A percentile compares a stretch with the other conserved stretches of the same genome.
Conservation (phyloP, 2,329 filamentous ascomycete genomes). For the Fusarium cyanostomum region DNA sequence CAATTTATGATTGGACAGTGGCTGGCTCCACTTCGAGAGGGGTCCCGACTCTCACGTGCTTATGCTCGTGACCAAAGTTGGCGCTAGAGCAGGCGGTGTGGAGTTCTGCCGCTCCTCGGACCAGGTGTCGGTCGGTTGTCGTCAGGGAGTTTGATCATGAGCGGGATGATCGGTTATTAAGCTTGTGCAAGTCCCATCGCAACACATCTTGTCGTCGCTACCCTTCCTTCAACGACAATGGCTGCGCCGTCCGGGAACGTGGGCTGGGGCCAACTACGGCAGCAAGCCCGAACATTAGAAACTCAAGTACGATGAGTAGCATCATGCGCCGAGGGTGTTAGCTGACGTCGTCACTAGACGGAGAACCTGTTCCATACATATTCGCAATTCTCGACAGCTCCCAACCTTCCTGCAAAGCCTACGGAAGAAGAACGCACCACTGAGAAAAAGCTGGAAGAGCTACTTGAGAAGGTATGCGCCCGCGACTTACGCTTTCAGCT, state of each 20-base stretch:
- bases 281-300: constrained; percentile 89
- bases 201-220: constrained; percentile 17
- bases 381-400: constrained; percentile 85
- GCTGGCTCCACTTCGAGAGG: constrained; percentile 2
- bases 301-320: constrained; percentile 73
- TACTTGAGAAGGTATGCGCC: constrained; percentile 76
- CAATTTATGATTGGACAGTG: constrained; percentile 48
- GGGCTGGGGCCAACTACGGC: constrained; percentile 93
- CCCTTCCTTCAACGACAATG: constrained; percentile 51
- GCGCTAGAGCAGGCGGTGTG: constrained; percentile 42
- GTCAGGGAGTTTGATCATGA: constrained; percentile 38
- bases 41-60: constrained; percentile 38
- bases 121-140: constrained; percentile 36
- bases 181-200: constrained; percentile 23
- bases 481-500: not conserved
- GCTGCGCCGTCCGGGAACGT: constrained; percentile 61
- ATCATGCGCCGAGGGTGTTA: constrained; percentile 27
- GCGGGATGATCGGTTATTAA: constrained; percentile 21
- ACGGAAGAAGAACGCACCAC: constrained; percentile 84
- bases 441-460: constrained; percentile 83
- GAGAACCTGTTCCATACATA: constrained; percentile 86
- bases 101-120: constrained; percentile 40
- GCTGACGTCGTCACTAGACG: constrained; percentile 65
- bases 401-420: constrained; percentile 83
- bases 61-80: not conserved